Evolutionary conservation across 305 asterid genomes (phyloP), one percentile per base, ranked within the genome.

Genomic region (Fraxinus greggii): DNA sequence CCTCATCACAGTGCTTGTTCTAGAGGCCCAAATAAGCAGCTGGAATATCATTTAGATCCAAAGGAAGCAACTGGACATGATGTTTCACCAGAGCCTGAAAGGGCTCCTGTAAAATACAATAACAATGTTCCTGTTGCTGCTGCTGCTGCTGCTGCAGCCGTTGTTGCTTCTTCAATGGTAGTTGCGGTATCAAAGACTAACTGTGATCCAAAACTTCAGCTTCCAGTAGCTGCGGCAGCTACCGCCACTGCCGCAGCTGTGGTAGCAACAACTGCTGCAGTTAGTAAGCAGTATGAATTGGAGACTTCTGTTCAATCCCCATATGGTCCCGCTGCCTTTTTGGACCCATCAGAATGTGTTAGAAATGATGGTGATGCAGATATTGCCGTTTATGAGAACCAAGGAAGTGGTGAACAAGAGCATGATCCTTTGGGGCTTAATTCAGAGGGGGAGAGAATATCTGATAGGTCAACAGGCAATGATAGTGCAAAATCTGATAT

Each of bases 221-320:
- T 95, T 84, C 99, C 99, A 21, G 92, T 94, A 65, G 94, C 95
- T 51, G 97, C 99, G 79, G 98, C 98, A 54, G 98, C 97, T 78
- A 93, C 98, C 3, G 98, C 98, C 29, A 92, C 98, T 36, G 97
- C 98, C 54, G 98, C 98, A 51, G 98, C 97, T 84, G 98, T 95
- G 54, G 97, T 91, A 35, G 98, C 98, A 81, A 94, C 98, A 2
- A 90, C 95, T 67, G 98, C 97, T 54, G 95, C 93, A 17, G 97
- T 94, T 74, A 89, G 86, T 80, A 92, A 91, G 93, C 98, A 90
- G 86, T 88, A 86, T 36, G 97, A 89, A 82, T 85, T 91, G 88
- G 98, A 89, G 81, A 87, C 84, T 70, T 75, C 85, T 78, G 84
- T 82, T 82, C 89, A 80, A 85, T 90, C 88, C 17, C 93, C 91